These are phyloP conservation scores for Fusarium nygamai DNA, from an alignment of 2,329 filamentous ascomycete species.

Conservation along the genomic window DNA sequence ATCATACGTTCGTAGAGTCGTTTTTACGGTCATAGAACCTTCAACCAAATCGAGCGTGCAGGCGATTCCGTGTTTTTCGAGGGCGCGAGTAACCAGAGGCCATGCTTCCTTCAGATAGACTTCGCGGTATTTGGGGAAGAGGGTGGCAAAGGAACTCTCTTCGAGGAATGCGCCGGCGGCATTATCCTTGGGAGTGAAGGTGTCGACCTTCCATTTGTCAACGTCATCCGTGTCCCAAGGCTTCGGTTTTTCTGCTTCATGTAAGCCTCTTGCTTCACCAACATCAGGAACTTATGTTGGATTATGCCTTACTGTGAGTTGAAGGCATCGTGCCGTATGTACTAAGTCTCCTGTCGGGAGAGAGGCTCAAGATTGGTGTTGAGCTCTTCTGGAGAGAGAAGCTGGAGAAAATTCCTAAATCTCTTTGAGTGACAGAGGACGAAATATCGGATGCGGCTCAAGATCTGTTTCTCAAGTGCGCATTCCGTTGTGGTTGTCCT, in stretches of 20 bases:
- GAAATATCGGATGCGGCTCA: no score
- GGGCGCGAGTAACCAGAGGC: slow-evolving; percentile 86
- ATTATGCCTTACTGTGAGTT: slow-evolving; percentile 66
- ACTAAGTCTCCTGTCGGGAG: neutral
- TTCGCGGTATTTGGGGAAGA: slow-evolving; percentile 85
- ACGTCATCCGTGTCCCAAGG: slow-evolving; percentile 97
- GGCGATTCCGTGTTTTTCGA: slow-evolving; percentile 88
- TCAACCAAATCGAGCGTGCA: slow-evolving; percentile 95
- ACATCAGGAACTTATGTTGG: neutral
- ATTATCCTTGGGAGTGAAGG: slow-evolving; percentile 89
- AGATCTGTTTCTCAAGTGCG: neutral
- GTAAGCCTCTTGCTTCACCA: neutral
- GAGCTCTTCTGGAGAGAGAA: neutral
- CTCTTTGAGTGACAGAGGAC: neutral
- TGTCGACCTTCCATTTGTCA: slow-evolving; percentile 90
- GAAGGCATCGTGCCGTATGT: slow-evolving; percentile 75
- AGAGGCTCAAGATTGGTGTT: neutral
- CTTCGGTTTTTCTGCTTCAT: slow-evolving; percentile 73
- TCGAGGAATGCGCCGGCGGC: slow-evolving; percentile 85
- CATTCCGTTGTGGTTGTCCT: neutral
- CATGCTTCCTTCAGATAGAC: slow-evolving; percentile 91
- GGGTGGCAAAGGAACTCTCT: slow-evolving; percentile 79
- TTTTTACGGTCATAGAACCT: slow-evolving; percentile 72
- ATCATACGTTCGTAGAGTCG: neutral
- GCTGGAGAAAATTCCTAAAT: neutral